Evolutionary conservation across 345 rosid species (phyloP), one percentile per base, ranked within the genome.

Genomic region (Pistacia integerrima): DNA sequence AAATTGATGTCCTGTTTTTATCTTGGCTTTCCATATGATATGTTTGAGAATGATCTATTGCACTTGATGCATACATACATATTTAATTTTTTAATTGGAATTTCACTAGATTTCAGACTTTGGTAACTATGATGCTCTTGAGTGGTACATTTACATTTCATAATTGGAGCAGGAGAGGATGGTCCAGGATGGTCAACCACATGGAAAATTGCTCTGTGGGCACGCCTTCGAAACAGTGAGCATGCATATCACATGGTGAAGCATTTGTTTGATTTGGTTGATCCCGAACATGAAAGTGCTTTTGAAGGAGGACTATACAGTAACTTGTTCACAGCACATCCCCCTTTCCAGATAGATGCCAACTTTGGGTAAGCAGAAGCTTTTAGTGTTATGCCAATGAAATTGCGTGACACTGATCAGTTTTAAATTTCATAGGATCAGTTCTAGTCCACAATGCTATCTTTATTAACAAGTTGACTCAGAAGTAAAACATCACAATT

Each of bases 171-270:
- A 93, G 99, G 99, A 72, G 97, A 86, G 84, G 94, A 90, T 8
- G 99, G 99, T 74, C 99, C 99, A 55, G 98, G 98, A 46, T 96
- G 99, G 99, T 96, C 98, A 66, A 92, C 93, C 73, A 76, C 86
- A 25, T 93, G 99, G 99, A 96, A 96, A 85, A 87, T 82, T 12
- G 88, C 95, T 44, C 75, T 91, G 14, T 97, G 98, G 99, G 97
- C 99, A 41, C 93, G 85, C 35, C 92, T 97, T 73, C 91, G 78
- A 73, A 87, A 89, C 70, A 89, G 90, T 56, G 97, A 89, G 73
- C 91, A 85, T 9, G 97, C 97, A 0, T 94, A 92, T 81, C 73
- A 81, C 44, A 81, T 97, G 95, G 85, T 97, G 77, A 91, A 92
- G 73, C 97, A 87, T 82, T 85, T 92, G 77, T 84, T 97, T 78